These are phyloP conservation scores for Candida mattraensis DNA, from an alignment of 805 yeast genomes.

Conservation along the genomic window DNA sequence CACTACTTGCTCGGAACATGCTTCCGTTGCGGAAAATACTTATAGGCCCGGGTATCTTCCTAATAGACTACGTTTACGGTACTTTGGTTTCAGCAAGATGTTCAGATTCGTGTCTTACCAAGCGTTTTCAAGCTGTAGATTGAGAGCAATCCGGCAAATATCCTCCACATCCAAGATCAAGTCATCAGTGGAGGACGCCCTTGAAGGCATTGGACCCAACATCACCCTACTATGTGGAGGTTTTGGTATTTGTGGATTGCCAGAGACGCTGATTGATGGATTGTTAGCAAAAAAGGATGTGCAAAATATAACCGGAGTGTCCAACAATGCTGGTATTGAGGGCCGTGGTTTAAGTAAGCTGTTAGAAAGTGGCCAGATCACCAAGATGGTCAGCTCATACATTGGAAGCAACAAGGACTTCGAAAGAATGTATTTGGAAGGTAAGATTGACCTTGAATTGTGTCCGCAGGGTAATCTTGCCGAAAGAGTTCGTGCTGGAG, in stretches of 20 bases:
- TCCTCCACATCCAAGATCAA: too few relatives aligned
- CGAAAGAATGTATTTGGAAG: conserved; percentile 40
- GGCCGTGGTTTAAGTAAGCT: conserved; percentile 43
- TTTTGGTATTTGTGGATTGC: conserved; percentile 49
- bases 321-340: conserved; percentile 50
- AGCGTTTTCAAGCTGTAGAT: too few relatives aligned
- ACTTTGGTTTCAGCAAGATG: too few relatives aligned
- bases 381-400: conserved; percentile 46
- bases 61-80: too few relatives aligned
- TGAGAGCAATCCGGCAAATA: too few relatives aligned
- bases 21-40: too few relatives aligned
- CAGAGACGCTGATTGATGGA: conserved; percentile 44
- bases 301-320: conserved; percentile 41
- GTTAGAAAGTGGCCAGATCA: conserved; percentile 42
- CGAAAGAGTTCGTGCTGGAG: conserved; percentile 48
- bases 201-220: conserved; percentile 31
- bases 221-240: conserved; percentile 47
- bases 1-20: too few relatives aligned
- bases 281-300: conserved; percentile 35
- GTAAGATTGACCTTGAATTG: conserved; percentile 45
- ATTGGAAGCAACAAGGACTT: conserved; percentile 46
- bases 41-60: too few relatives aligned
- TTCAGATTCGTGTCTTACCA: too few relatives aligned
- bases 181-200: conserved; percentile 35
- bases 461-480: conserved; percentile 55